Conservation (phyloP, 768 basidiomycete genomes). For the Hericium rajendrae region DNA sequence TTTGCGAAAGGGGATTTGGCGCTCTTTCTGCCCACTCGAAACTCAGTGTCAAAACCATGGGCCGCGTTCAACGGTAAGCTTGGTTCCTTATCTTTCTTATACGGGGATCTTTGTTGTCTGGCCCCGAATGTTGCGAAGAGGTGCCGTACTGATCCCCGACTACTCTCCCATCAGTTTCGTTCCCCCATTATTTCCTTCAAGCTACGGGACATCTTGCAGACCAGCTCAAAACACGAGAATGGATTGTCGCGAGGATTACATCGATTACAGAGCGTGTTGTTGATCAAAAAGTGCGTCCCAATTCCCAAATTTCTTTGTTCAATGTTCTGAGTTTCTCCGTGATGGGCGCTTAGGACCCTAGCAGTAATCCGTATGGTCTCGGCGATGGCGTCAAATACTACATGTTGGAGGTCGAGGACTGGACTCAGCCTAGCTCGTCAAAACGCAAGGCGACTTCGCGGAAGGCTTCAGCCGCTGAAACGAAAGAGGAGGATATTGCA, state of each 20-base stretch:
- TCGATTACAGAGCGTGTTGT: conserved; percentile 81
- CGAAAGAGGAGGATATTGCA: conserved; percentile 29
- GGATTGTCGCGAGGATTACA: conserved; percentile 90
- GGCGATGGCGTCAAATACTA: conserved; percentile 88
- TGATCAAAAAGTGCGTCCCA: conserved; percentile 53
- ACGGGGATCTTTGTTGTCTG: too few species aligned
- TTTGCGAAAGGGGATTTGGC: conserved; percentile 94
- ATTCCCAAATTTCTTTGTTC: not conserved
- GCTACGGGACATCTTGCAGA: conserved; percentile 81
- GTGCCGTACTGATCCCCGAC: conserved; percentile 18
- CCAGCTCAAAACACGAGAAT: conserved; percentile 84
- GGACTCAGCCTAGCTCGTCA: conserved; percentile 66
- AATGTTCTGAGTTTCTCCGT: not conserved
- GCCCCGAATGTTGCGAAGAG: not conserved
- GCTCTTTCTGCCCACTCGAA: conserved; percentile 90
- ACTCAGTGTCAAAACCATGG: conserved; percentile 91
- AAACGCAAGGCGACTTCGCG: conserved; percentile 48
- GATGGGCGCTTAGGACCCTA: conserved; percentile 47
- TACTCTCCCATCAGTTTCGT: conserved; percentile 60
- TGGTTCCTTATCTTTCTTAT: not conserved
- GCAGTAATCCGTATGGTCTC: conserved; percentile 82
- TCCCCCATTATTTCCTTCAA: conserved; percentile 95
- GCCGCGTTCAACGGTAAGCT: conserved; percentile 91
- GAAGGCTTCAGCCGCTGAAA: conserved; percentile 35
- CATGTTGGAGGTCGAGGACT: conserved; percentile 89